Evolutionary conservation across 2,329 filamentous ascomycete species (phyloP).

Genomic region (Periconia digitata): DNA sequence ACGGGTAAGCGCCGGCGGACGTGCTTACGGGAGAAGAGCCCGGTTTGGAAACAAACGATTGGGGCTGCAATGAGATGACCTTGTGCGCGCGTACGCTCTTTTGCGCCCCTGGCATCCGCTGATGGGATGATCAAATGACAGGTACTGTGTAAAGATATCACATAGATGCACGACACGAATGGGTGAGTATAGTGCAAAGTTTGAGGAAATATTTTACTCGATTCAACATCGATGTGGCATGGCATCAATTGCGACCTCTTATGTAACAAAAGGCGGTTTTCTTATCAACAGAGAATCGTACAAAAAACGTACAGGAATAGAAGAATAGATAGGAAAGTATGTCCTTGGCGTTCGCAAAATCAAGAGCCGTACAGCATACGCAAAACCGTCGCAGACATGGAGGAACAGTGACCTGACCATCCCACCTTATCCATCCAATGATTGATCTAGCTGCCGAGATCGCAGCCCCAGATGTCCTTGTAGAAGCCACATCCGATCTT

Average conservation of each 20-base stretch:
- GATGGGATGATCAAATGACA: too few species aligned
- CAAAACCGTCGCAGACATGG: not conserved
- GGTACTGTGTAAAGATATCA: too few species aligned
- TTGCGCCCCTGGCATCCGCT: too few species aligned
- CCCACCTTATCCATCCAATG: not conserved
- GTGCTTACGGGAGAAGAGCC: too few species aligned
- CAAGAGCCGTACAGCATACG: not conserved
- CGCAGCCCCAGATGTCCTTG: constrained; percentile 35
- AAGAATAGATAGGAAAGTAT: constrained; percentile 2
- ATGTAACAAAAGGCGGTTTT: not conserved
- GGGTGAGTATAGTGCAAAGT: too few species aligned
- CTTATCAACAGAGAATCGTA: constrained; percentile 21
- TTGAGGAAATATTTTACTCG: not conserved
- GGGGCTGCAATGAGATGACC: too few species aligned
- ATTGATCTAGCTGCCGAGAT: constrained; percentile 16
- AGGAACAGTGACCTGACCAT: not conserved
- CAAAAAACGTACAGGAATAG: constrained; percentile 19
- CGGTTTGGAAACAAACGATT: too few species aligned
- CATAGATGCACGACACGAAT: too few species aligned
- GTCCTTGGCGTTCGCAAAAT: not conserved
- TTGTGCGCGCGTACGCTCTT: too few species aligned
- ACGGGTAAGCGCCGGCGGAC: too few species aligned
- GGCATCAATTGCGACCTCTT: constrained; percentile 10
- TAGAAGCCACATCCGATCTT: constrained; percentile 31
- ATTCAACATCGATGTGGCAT: constrained; percentile 1